Percentiles rank a stretch among this genome's conserved stretches.
Conservation (phyloP, 768 basidiomycete species). For the Dentipellis fragilis region DNA sequence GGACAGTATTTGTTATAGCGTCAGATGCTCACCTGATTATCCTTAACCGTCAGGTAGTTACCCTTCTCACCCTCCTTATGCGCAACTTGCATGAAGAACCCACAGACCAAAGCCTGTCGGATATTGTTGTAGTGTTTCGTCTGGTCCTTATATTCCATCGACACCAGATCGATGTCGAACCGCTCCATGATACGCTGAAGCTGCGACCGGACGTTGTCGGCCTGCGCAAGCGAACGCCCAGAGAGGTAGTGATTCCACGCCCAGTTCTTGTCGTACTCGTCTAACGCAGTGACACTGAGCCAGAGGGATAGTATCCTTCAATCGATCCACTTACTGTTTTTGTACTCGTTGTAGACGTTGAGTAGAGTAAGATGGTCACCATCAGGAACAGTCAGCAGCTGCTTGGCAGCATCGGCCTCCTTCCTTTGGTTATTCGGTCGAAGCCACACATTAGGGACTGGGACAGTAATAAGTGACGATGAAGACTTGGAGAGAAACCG, state of each 20-base stretch:
- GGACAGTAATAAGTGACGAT: neutral
- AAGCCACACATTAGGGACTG: conserved; percentile 91
- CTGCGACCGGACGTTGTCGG: conserved; percentile 89
- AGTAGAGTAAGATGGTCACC: conserved; percentile 94
- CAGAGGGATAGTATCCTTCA: neutral
- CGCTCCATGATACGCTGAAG: conserved; percentile 88
- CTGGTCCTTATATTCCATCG: conserved; percentile 48
- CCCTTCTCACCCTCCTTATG: conserved; percentile 91
- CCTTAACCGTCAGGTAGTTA: conserved; percentile 85
- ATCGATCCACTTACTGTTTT: conserved; percentile 49
- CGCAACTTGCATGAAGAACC: conserved; percentile 98
- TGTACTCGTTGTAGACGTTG: conserved; percentile 93
- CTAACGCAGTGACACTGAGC: too few species aligned
- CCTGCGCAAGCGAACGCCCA: conserved; percentile 72
- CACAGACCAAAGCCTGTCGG: conserved; percentile 76
- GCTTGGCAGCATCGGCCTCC: conserved; percentile 91
- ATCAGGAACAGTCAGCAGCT: conserved; percentile 78
- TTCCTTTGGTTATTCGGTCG: conserved; percentile 80
- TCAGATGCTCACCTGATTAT: conserved; percentile 61
- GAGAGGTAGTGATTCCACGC: conserved; percentile 86
- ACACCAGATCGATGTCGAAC: conserved; percentile 69
- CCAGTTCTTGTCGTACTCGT: conserved; percentile 78
- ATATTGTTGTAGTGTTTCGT: conserved; percentile 52
- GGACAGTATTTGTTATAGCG: neutral
- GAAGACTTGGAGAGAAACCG: neutral